A percentile compares a stretch with the other conserved stretches of the same genome.
Conservation (phyloP, 2,329 filamentous ascomycete genomes). For the Paraphaeosphaeria sporulosa region DNA sequence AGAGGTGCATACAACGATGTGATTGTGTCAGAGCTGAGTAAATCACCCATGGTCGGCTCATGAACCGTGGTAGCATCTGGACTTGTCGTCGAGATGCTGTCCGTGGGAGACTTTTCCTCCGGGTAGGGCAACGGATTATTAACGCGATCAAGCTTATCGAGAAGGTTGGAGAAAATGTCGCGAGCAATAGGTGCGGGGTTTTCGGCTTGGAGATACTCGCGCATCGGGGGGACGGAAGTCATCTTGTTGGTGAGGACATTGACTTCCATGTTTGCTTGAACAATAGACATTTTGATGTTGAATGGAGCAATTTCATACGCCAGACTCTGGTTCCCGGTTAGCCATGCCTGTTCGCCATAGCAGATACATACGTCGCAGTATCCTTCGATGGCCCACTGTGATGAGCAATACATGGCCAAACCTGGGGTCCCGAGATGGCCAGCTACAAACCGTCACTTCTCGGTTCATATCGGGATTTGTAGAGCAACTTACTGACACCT, state of each 20-base stretch:
- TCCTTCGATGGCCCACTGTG: constrained; percentile 93
- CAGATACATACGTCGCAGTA: constrained; percentile 76
- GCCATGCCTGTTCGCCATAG: neutral
- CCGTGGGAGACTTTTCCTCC: constrained; percentile 41
- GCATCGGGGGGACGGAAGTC: constrained; percentile 80
- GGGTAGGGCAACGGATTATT: constrained; percentile 46
- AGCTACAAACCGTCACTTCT: constrained; percentile 51
- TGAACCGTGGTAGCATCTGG: constrained; percentile 31
- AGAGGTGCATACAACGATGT: constrained; percentile 79
- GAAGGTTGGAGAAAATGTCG: constrained; percentile 80
- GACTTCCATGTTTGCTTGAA: constrained; percentile 95
- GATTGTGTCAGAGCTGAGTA: constrained; percentile 58
- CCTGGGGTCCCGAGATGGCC: constrained; percentile 93
- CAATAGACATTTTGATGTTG: constrained; percentile 94
- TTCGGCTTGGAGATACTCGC: constrained; percentile 70
- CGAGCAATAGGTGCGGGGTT: constrained; percentile 82
- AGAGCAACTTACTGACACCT: constrained; percentile 69
- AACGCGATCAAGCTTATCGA: constrained; percentile 76
- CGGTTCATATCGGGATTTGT: neutral
- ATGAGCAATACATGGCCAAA: constrained; percentile 87
- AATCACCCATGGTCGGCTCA: constrained; percentile 53
- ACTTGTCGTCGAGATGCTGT: constrained; percentile 38
- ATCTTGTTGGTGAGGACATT: constrained; percentile 86
- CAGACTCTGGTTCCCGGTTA: constrained; percentile 62
- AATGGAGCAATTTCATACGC: constrained; percentile 96